These are phyloP conservation scores for Fusarium citri DNA, from an alignment of 2,329 filamentous ascomycete species.

Conservation along the genomic window DNA sequence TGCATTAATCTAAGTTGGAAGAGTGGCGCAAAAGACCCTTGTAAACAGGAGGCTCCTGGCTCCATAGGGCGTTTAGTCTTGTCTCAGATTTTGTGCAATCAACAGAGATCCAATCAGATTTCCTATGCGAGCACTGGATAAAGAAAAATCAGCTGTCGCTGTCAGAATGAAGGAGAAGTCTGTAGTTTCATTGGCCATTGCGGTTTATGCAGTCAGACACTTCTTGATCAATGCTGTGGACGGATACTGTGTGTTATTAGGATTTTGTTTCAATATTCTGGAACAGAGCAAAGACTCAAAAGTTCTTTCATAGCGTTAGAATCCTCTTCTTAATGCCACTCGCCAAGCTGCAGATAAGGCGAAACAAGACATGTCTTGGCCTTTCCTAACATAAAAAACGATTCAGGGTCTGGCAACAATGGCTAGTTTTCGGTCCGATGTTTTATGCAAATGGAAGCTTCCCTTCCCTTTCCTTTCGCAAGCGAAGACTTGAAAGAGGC, in stretches of 20 bases:
- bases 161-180: constrained; percentile 4
- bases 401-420: constrained; percentile 2
- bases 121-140: constrained; percentile 6
- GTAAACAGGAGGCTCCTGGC: constrained; percentile 4
- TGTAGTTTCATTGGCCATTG: constrained; percentile 19
- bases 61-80: constrained; percentile 23
- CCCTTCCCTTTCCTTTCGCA: background rate
- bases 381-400: background rate
- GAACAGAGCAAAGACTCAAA: background rate
- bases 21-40: constrained; percentile 17
- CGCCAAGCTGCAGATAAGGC: constrained; percentile 6
- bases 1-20: constrained; percentile 39
- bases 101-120: constrained; percentile 27
- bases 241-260: background rate
- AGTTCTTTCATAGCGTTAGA: background rate
- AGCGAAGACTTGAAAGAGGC: background rate
- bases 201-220: constrained; percentile 1
- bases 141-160: constrained; percentile 11
- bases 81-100: constrained; percentile 38
- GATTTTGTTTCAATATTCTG: background rate
- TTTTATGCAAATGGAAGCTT: no score
- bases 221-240: background rate
- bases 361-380: constrained; percentile 37
- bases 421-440: background rate
- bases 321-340: constrained; percentile 2